Base-by-base conservation (phyloP, 768 basidiomycete species). In the Russula earlei region DNA sequence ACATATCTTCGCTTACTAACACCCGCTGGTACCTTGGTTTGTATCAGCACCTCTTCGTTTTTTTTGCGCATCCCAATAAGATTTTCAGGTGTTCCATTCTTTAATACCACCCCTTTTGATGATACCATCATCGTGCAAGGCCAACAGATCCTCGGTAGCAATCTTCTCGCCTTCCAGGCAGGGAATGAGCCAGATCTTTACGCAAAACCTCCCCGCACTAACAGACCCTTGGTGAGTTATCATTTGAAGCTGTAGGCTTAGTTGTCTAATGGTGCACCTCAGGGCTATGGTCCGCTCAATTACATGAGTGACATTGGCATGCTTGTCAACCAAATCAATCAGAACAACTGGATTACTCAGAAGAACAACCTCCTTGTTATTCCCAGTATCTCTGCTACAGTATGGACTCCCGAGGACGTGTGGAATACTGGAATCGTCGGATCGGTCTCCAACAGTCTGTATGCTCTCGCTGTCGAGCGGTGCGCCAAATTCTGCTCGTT, bases 141-240 rank as follows among this genome's bases (percentile, higher is more conserved):
- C 4, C 76, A 86, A 65, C 59, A 67, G 17, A 82, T 87, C 56
- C 72, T 90, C 1, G 87, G 87, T 1, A 70, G 77, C 47, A 74
- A 79, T 56, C 70, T 90, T 19, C 67, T 84, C n/a, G 87, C 83
- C 0, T 68, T 86, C 8, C 83, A 87, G 65, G 77, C 81, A 1
- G 86, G 82, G 2, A 88, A 90, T 65, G 87, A 90, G 68, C 87
- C 87, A 15, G 87, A 91, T 71, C 76, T 88, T 60, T 91, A 84
- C 60, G 69, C 74, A 10, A 56, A 38, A 31, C 61, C 49, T 12
- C 61, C 52, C 17, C 56, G 53, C 29, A 49, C 52, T 14, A 38
- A 58, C 43, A 49, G 56, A 31, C 50, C 59, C 6, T 5, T 8
- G 19, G 64, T 49, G 37, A 31, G 66, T 64, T 31, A n/a, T 12